phyloP scores from a whole-genome alignment of 1,139 yeast genomes.

The Sugiyamaella novakii region DNA sequence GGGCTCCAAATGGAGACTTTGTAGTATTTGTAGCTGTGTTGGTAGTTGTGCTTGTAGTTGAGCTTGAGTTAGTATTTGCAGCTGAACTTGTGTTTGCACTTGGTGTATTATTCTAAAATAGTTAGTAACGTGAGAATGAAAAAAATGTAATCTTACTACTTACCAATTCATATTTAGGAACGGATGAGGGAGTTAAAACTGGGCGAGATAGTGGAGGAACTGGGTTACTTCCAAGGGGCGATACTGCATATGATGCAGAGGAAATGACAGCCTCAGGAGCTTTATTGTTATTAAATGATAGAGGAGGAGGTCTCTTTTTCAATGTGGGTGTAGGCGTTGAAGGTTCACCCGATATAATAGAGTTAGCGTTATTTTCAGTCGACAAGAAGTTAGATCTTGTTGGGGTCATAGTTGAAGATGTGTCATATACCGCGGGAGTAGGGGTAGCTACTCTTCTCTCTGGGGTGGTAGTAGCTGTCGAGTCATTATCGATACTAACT shows the following conservation, averaged over 20 bases:
- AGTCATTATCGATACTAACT: background rate
- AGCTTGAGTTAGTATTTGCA: background rate
- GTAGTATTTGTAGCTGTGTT: background rate
- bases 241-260: background rate
- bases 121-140: background rate
- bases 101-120: background rate
- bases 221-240: background rate
- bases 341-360: background rate
- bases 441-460: background rate
- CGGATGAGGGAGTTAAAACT: constrained; percentile 12
- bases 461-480: background rate
- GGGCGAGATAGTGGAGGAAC: constrained; percentile 9
- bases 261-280: background rate
- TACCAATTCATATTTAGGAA: constrained; percentile 3
- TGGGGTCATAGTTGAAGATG: background rate
- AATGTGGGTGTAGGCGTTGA: background rate
- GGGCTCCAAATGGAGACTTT: constrained; percentile 15
- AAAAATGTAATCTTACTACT: background rate
- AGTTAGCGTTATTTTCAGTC: background rate
- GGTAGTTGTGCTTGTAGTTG: background rate
- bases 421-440: background rate
- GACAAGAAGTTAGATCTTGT: background rate
- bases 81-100: background rate
- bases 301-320: constrained; percentile 20
- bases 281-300: constrained; percentile 10